These are phyloP conservation scores for Cucurbita argyrosperma DNA, from an alignment of 306 rosid genomes.

Conservation along the genomic window DNA sequence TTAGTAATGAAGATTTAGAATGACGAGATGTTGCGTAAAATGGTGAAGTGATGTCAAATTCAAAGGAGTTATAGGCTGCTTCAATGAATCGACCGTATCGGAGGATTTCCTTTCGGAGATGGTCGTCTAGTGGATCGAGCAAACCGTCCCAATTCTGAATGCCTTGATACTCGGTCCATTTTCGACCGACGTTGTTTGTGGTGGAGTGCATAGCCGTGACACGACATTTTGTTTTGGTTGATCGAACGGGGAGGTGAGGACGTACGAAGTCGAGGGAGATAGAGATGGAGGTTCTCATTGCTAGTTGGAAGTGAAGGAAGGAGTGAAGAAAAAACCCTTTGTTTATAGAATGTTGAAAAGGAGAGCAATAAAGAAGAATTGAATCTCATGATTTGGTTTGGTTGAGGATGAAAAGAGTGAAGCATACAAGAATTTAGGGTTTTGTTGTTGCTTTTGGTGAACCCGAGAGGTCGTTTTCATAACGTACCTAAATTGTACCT, in stretches of 20 bases:
- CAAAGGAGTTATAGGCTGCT: slow-evolving; percentile 38
- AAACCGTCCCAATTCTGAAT: slow-evolving; percentile 40
- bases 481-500: too few relatives aligned
- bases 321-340: background rate
- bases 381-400: background rate
- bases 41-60: slow-evolving; percentile 27
- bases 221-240: background rate
- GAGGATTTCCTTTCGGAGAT: slow-evolving; percentile 43
- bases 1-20: slow-evolving; percentile 16
- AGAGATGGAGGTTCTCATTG: background rate
- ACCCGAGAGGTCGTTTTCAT: too few relatives aligned
- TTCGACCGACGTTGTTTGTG: slow-evolving; percentile 12
- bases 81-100: slow-evolving; percentile 51
- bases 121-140: slow-evolving; percentile 45
- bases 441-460: background rate
- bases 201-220: background rate
- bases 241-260: background rate
- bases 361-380: background rate
- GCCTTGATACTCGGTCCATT: slow-evolving; percentile 62
- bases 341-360: background rate
- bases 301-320: background rate
- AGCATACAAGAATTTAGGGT: background rate
- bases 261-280: background rate
- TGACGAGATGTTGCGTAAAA: slow-evolving; percentile 26
- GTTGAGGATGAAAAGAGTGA: background rate